Conservation (phyloP, 257 asterid species). For the Primulina huaijiensis region DNA sequence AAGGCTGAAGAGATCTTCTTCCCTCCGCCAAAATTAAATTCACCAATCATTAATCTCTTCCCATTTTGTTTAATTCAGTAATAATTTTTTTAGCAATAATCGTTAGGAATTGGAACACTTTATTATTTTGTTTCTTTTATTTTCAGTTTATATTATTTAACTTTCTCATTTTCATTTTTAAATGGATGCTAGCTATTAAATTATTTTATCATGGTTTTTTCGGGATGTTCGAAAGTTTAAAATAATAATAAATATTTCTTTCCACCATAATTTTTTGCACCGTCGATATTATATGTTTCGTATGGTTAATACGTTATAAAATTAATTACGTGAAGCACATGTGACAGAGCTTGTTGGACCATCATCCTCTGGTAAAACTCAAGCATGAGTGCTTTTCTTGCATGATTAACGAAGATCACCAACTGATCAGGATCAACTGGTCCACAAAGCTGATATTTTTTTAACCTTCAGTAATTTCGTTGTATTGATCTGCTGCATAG, state of each 20-base stretch:
- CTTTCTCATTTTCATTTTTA: not conserved
- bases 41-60: not conserved
- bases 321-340: conserved; percentile 45
- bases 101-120: not conserved
- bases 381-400: conserved; percentile 40
- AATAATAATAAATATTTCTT: no score
- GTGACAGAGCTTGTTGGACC: conserved; percentile 87
- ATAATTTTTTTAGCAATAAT: not conserved
- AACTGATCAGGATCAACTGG: conserved; percentile 12
- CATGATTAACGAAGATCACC: not conserved
- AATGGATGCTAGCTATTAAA: not conserved
- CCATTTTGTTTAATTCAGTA: no score
- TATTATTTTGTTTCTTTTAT: not conserved
- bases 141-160: not conserved
- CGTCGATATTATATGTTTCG: no score
- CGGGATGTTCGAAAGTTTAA: not conserved
- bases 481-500: conserved; percentile 36
- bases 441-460: conserved; percentile 9
- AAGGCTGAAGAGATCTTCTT: conserved; percentile 61
- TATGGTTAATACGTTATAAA: no score
- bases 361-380: conserved; percentile 91
- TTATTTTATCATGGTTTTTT: not conserved
- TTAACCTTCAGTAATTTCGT: conserved; percentile 4
- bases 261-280: not conserved
- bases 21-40: conserved; percentile 50